phyloP scores from a whole-genome alignment of 228 moss, liverwort and hornwort species.

The Sphagnum fallax region DNA sequence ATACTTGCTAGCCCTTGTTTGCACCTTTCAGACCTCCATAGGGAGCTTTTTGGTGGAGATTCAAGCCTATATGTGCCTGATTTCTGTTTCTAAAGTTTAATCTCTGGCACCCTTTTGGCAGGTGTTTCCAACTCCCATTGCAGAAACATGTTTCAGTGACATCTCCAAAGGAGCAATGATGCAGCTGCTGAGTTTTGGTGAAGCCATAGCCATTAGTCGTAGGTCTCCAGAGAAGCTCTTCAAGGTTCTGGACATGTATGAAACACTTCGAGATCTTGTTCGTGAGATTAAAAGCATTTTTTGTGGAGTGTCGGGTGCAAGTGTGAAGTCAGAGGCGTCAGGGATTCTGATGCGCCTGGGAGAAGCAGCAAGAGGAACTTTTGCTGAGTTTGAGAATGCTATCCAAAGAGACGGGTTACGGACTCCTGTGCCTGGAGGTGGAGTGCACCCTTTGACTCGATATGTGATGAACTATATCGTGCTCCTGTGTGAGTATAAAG shows the following conservation, averaged over 20 bases:
- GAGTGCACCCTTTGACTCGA: constrained; percentile 90
- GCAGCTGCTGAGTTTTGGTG: constrained; percentile 85
- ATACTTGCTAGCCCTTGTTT: no score
- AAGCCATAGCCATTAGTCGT: constrained; percentile 85
- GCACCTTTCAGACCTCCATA: no score
- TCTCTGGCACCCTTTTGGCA: no score
- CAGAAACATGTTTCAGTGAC: constrained; percentile 68
- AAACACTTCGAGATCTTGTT: constrained; percentile 79
- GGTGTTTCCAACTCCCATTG: constrained; percentile 31
- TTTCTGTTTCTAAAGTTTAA: no score
- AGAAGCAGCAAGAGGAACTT: constrained; percentile 89
- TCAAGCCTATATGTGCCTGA: no score
- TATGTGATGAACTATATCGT: constrained; percentile 99
- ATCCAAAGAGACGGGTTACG: constrained; percentile 74
- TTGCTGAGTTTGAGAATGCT: constrained; percentile 96
- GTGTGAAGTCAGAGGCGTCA: constrained; percentile 61
- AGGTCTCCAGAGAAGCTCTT: constrained; percentile 90
- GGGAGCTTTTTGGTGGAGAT: no score
- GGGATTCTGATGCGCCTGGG: constrained; percentile 88
- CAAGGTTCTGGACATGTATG: constrained; percentile 95
- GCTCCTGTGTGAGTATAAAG: constrained; percentile 89
- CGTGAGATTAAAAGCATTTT: constrained; percentile 77
- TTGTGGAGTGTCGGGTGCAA: constrained; percentile 56
- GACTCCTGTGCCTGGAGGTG: constrained; percentile 83
- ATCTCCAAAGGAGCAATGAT: constrained; percentile 72